Conservation (phyloP, 495 filamentous ascomycete species). For the Hypomontagnella submonticulosa region DNA sequence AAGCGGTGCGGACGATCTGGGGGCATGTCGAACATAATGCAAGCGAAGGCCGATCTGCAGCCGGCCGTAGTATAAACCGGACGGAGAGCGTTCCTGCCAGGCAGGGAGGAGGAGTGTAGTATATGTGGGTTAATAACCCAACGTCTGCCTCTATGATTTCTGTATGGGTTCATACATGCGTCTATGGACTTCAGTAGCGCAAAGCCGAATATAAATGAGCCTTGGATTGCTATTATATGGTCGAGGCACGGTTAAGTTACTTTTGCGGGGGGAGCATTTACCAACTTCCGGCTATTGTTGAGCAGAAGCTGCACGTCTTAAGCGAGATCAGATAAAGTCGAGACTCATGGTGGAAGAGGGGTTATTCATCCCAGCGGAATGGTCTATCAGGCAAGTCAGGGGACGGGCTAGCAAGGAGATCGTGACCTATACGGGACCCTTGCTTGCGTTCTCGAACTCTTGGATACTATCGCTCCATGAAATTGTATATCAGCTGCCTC, state of each 20-base stretch:
- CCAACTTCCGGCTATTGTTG: conserved; percentile 45
- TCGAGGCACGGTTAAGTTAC: conserved; percentile 37
- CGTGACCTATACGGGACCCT: conserved; percentile 11
- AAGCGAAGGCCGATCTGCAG: conserved; percentile 27
- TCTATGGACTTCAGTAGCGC: conserved; percentile 18
- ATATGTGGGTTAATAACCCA: conserved; percentile 10
- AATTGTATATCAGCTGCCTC: conserved; percentile 1
- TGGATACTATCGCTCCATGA: conserved; percentile 1
- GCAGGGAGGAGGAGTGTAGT: conserved; percentile 13
- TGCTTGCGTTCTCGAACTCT: background rate
- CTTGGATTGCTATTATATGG: conserved; percentile 38
- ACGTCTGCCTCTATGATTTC: conserved; percentile 8
- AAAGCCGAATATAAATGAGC: conserved; percentile 35
- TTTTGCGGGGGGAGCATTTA: conserved; percentile 39
- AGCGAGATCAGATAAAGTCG: conserved; percentile 30
- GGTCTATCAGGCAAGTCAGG: conserved; percentile 9
- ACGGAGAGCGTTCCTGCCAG: conserved; percentile 10
- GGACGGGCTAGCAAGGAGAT: conserved; percentile 16
- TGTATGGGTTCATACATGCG: conserved; percentile 7
- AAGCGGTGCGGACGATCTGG: conserved; percentile 9
- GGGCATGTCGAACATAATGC: background rate
- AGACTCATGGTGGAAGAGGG: conserved; percentile 37
- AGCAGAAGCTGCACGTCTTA: conserved; percentile 25
- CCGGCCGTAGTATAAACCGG: conserved; percentile 1
- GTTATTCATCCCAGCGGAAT: conserved; percentile 26